These are phyloP conservation scores for Coelastrella sp. DNA, from an alignment of 139 green algal genomes.

Conservation along the genomic window DNA sequence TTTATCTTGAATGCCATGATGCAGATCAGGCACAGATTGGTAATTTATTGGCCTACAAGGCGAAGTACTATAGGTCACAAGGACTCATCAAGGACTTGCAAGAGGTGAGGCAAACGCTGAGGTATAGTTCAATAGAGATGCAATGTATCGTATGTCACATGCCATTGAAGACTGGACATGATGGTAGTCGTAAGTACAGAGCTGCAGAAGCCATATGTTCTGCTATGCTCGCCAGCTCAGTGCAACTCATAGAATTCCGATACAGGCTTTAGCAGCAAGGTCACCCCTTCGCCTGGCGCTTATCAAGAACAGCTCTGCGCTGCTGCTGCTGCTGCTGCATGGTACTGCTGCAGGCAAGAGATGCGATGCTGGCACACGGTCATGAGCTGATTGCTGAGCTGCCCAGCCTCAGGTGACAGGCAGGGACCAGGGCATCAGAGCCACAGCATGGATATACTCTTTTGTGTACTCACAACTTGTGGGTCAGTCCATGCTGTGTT, in stretches of 20 bases:
- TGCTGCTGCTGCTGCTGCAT: background rate
- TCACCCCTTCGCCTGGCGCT: background rate
- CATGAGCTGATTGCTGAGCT: background rate
- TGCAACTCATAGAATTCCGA: background rate
- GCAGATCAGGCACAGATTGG: background rate
- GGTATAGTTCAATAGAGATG: background rate
- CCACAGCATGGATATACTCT: too few relatives aligned
- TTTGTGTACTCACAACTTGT: too few relatives aligned
- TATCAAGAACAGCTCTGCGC: background rate
- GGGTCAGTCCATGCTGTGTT: too few relatives aligned
- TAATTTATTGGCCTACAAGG: background rate
- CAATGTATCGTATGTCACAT: too few relatives aligned
- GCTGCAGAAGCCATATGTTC: too few relatives aligned
- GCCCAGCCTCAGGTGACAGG: too few relatives aligned
- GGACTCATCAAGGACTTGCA: too few relatives aligned
- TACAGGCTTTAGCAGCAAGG: background rate
- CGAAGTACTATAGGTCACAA: background rate
- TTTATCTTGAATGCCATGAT: background rate
- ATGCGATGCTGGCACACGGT: background rate
- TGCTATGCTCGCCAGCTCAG: background rate
- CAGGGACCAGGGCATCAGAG: too few relatives aligned
- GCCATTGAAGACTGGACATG: too few relatives aligned
- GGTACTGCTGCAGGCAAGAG: too few relatives aligned
- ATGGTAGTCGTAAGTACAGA: too few relatives aligned
- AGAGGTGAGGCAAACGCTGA: too few relatives aligned